Evolutionary conservation across 768 basidiomycete species (phyloP).

Genomic region (Kwoniella sp.): DNA sequence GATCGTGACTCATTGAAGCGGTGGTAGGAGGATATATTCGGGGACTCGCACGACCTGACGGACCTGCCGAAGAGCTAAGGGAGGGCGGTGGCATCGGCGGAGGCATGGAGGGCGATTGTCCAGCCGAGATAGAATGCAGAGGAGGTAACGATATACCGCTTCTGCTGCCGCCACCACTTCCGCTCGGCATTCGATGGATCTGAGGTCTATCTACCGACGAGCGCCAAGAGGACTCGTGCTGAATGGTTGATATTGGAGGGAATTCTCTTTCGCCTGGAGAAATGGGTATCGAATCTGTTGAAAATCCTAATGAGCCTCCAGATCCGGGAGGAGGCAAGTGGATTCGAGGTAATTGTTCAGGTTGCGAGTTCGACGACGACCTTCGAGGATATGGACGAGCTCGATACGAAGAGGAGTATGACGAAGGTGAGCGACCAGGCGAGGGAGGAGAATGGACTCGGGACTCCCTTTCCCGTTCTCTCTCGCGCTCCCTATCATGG

Average conservation of each 20-base stretch:
- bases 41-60: constrained; percentile 10
- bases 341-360: constrained; percentile 13
- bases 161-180: not conserved
- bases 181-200: constrained; percentile 13
- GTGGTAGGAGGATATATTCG: constrained; percentile 10
- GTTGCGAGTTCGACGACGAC: constrained; percentile 9
- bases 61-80: constrained; percentile 2
- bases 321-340: constrained; percentile 16
- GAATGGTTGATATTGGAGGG: constrained; percentile 11
- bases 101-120: constrained; percentile 13
- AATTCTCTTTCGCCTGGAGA: constrained; percentile 20
- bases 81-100: constrained; percentile 12
- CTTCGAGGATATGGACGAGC: constrained; percentile 21
- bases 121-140: constrained; percentile 16
- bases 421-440: constrained; percentile 15
- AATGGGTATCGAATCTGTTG: not conserved
- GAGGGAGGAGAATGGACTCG: constrained; percentile 9
- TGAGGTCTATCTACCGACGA: constrained; percentile 4
- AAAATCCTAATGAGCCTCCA: constrained; percentile 2
- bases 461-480: constrained; percentile 10
- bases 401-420: constrained; percentile 16
- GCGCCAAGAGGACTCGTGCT: constrained; percentile 14
- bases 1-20: not conserved
- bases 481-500: not conserved
- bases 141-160: constrained; percentile 14